Evolutionary conservation across 805 yeast genomes (phyloP).

Genomic region (Yamadazyma paraphyllophila): DNA sequence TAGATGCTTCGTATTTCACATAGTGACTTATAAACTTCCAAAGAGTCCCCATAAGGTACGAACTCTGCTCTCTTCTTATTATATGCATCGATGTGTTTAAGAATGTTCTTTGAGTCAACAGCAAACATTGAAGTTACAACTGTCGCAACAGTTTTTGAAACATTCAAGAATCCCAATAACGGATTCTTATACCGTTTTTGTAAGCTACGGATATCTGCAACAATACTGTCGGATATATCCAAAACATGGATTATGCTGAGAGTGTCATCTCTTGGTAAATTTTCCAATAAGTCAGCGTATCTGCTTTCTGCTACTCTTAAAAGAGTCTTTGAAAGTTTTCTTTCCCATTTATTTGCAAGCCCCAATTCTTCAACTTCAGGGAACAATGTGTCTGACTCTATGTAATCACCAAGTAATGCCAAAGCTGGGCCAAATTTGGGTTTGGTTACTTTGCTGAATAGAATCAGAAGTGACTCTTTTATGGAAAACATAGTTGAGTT

Average conservation of each 20-base stretch:
- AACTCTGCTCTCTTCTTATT: conserved; percentile 28
- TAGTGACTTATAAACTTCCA: conserved; percentile 54
- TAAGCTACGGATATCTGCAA: conserved; percentile 46
- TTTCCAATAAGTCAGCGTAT: conserved; percentile 38
- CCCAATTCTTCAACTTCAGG: conserved; percentile 31
- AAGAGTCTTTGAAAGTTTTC: conserved; percentile 32
- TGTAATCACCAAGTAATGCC: conserved; percentile 46
- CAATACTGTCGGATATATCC: conserved; percentile 53
- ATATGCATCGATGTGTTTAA: conserved; percentile 48
- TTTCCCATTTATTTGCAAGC: conserved; percentile 47
- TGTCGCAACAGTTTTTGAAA: conserved; percentile 49
- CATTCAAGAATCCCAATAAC: conserved; percentile 54
- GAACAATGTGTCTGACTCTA: conserved; percentile 49
- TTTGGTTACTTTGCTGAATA: conserved; percentile 41
- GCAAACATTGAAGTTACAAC: conserved; percentile 53
- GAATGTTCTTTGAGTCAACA: conserved; percentile 50
- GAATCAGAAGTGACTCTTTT: conserved; percentile 38
- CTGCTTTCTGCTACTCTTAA: conserved; percentile 35
- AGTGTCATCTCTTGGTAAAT: conserved; percentile 58
- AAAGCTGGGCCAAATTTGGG: conserved; percentile 61
- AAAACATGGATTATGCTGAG: conserved; percentile 55
- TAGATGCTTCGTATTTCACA: conserved; percentile 52
- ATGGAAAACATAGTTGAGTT: conserved; percentile 47
- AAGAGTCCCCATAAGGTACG: conserved; percentile 53
- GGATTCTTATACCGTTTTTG: conserved; percentile 63